Evolutionary conservation across 768 basidiomycete species (phyloP), one percentile per base, ranked within the genome.

Genomic region (Collybia mongolica): DNA sequence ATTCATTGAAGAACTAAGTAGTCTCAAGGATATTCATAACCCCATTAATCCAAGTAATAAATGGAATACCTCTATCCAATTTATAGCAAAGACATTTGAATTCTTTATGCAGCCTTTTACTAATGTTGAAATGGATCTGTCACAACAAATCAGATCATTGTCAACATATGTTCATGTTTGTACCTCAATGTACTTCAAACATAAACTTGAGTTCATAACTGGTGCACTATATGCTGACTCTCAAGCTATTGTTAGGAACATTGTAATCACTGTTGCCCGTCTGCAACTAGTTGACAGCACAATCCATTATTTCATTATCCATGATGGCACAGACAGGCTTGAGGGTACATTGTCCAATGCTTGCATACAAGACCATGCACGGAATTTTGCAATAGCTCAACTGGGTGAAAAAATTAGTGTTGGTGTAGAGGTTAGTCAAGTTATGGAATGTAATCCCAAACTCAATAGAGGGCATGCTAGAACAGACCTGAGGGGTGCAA

Each of bases 161-260:
- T 39, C 39, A 15, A 18, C 39, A 18, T 39, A 39, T 39, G 39
- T n/a, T 18, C 39, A 39, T 18, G 8, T 39, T 15, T 12, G 11
- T 15, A n/a, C 22, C 26, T 52, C 54, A 5, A 44, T 62, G 38
- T 51, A 62, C 32, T n/a, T 45, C 4, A 46, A 46, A 17, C 56
- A 67, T 39, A 23, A 48, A 36, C 43, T 50, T 1, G 26, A 28
- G 2, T 61, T 46, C 40, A 15, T 67, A 20, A 58, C 57, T 19
- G 45, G 53, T 46, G 48, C 57, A 8, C 57, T 68, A 1, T 65
- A 54, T 54, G 51, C 51, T 2, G 67, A 69, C 48, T 54, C 58
- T 4, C 62, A 65, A 49, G 51, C 61, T 11, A 52, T 60, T 26
- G 52, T 67, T 26, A 66, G 65, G 48, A 62, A 56, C 46, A 60